A percentile compares a stretch with the other conserved stretches of the same genome.
These are phyloP conservation scores for Globisporangium lucens DNA, from an alignment of 352 stramenopile species.

Conservation along the genomic window DNA sequence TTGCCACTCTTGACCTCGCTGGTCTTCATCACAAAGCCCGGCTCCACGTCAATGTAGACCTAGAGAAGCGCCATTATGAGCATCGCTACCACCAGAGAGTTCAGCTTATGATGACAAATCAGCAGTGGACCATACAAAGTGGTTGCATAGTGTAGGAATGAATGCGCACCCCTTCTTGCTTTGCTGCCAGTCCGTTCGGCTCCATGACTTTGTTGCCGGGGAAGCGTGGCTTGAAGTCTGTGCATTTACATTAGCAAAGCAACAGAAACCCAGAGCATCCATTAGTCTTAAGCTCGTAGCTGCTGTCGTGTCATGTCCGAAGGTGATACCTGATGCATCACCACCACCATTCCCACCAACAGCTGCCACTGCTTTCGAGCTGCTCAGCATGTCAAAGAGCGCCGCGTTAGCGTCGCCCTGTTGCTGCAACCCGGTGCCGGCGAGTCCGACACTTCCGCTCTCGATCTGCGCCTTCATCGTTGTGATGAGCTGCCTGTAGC, in stretches of 20 bases:
- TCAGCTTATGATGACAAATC: too few relatives aligned
- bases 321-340: conserved; percentile 5
- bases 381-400: conserved; percentile 51
- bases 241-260: conserved; percentile 7
- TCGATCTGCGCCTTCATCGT: conserved; percentile 64
- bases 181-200: conserved; percentile 41
- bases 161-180: conserved; percentile 53
- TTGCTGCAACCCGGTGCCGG: neutral
- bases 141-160: too few relatives aligned
- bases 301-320: too few relatives aligned
- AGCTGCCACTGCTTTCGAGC: conserved; percentile 10
- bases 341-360: neutral
- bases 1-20: conserved; percentile 54
- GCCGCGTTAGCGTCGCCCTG: conserved; percentile 29
- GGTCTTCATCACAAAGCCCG: conserved; percentile 81
- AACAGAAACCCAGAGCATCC: neutral
- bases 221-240: conserved; percentile 56
- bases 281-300: neutral
- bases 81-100: neutral
- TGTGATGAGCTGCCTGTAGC: conserved; percentile 59
- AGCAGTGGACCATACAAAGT: too few relatives aligned
- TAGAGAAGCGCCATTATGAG: conserved; percentile 11
- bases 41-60: conserved; percentile 74
- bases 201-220: conserved; percentile 76
- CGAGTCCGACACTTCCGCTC: conserved; percentile 18